Conservation (phyloP, 73 alveolate genomes). For the Paramecium octaurelia region DNA sequence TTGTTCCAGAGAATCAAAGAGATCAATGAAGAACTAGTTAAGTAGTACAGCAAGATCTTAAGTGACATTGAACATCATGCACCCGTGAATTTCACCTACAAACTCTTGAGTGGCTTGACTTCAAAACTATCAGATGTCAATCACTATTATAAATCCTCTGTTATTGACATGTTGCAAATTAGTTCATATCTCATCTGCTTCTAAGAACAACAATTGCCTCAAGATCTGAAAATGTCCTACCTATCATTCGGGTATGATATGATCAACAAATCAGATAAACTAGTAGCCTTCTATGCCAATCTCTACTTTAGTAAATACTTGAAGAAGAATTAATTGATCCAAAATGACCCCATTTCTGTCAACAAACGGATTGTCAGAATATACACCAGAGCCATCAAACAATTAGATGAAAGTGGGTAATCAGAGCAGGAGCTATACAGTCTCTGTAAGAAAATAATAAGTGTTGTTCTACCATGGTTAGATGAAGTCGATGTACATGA, state of each 20-base stretch:
- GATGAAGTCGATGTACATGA: constrained; percentile 4
- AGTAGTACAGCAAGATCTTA: background rate
- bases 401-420: constrained; percentile 34
- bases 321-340: background rate
- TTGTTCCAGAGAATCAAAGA: background rate
- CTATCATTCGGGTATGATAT: constrained; percentile 13
- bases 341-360: constrained; percentile 1
- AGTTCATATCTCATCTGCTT: background rate
- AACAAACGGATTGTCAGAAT: background rate
- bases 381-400: background rate
- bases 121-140: background rate
- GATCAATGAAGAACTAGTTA: background rate
- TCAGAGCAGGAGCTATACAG: background rate
- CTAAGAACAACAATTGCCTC: background rate
- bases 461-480: background rate
- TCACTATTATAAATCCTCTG: background rate
- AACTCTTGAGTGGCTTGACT: background rate
- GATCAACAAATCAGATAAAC: background rate
- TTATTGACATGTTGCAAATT: background rate
- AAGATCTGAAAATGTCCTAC: background rate
- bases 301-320: background rate
- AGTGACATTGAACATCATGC: constrained; percentile 24
- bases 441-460: constrained; percentile 14
- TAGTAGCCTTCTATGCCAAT: constrained; percentile 23
- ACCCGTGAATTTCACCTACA: background rate